Evolutionary conservation across 169 alveolate species (phyloP).

Genomic region (Cryptosporidium baileyi): DNA sequence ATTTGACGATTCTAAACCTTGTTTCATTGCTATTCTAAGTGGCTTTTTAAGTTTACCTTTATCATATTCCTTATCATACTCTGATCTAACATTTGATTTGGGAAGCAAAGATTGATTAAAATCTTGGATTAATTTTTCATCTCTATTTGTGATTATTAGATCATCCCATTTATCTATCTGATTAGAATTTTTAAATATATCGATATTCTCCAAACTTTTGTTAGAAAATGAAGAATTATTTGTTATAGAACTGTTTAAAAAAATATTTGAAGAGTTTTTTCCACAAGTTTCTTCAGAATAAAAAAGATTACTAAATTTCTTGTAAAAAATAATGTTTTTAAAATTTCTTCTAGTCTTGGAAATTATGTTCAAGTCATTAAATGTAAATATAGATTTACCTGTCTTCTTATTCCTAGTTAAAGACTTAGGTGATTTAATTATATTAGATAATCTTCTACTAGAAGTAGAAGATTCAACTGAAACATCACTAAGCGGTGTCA

Average conservation of each 20-base stretch:
- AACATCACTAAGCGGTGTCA: too few species aligned
- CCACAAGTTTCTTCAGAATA: background rate
- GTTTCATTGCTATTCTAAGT: background rate
- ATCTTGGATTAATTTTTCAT: background rate
- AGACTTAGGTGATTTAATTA: background rate
- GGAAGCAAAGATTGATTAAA: slow-evolving; percentile 23
- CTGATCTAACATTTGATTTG: slow-evolving; percentile 41
- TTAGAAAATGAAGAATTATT: too few species aligned
- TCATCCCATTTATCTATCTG: slow-evolving; percentile 46
- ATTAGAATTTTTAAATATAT: too few species aligned
- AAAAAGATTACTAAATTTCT: background rate
- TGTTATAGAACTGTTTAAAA: too few species aligned
- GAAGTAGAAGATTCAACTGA: background rate
- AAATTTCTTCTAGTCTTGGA: slow-evolving; percentile 37
- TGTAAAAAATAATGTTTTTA: background rate
- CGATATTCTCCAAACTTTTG: too few species aligned
- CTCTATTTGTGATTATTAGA: background rate
- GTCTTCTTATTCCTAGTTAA: background rate
- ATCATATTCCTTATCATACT: slow-evolving; percentile 76
- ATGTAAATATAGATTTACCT: background rate
- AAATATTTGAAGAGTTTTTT: background rate
- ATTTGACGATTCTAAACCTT: too few species aligned
- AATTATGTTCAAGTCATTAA: background rate
- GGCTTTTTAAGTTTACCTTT: slow-evolving; percentile 71
- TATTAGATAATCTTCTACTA: too few species aligned